Evolutionary conservation across 2,329 filamentous ascomycete species (phyloP).

Genomic region (Aspergillus fumigatus): DNA sequence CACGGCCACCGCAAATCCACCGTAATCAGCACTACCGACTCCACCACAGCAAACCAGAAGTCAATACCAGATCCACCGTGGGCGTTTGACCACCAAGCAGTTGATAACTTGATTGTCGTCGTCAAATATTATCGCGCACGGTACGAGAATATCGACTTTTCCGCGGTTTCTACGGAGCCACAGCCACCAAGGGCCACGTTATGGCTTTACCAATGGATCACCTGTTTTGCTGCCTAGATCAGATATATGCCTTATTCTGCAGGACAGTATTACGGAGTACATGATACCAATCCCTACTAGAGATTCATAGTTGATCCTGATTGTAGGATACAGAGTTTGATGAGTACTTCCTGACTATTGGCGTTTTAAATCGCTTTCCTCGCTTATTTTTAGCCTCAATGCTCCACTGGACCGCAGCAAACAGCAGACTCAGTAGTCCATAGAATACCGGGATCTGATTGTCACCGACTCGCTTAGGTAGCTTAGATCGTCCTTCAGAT

Average conservation of each 20-base stretch:
- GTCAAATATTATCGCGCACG: background rate
- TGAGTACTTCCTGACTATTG: too few species aligned
- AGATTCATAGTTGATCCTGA: too few species aligned
- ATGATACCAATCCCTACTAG: too few species aligned
- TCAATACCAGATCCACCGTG: too few species aligned
- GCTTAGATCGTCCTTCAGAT: background rate
- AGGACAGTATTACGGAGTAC: too few species aligned
- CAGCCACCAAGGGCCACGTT: constrained; percentile 8
- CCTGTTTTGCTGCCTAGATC: background rate
- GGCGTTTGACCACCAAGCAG: constrained; percentile 1
- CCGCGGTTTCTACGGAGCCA: constrained; percentile 12
- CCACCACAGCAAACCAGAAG: background rate
- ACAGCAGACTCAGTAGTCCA: too few species aligned
- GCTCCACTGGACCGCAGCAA: background rate
- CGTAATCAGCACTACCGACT: constrained; percentile 3
- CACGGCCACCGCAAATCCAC: background rate
- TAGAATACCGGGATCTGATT: too few species aligned
- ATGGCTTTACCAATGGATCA: constrained; percentile 17
- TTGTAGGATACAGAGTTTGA: too few species aligned
- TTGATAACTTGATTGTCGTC: background rate
- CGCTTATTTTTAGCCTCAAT: background rate
- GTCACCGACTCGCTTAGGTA: background rate
- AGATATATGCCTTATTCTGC: too few species aligned
- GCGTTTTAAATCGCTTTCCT: background rate
- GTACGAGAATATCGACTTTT: constrained; percentile 14